Conservation (phyloP, 1,284 basidiomycete species). For the Leccinum pallidistipes region DNA sequence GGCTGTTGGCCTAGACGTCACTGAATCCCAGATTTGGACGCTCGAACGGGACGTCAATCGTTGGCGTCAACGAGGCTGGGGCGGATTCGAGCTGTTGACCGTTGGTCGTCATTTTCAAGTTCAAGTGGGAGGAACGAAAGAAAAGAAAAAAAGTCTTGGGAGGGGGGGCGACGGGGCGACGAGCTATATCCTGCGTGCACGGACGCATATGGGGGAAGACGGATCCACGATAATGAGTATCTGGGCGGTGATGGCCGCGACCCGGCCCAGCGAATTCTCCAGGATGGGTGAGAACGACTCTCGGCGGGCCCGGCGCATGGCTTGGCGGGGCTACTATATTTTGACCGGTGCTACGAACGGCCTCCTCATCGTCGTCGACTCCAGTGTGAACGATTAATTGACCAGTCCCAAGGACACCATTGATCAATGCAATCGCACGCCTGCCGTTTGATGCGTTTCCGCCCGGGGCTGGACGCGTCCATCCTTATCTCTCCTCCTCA, state of each 20-base stretch:
- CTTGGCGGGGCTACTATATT: not conserved
- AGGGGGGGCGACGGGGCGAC: not conserved
- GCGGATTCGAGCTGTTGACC: constrained; percentile 4
- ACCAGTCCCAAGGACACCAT: not conserved
- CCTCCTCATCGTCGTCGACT: not conserved
- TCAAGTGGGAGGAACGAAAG: not conserved
- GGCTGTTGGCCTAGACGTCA: not conserved
- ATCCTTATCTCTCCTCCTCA: not conserved
- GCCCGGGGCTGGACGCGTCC: not conserved
- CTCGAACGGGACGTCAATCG: constrained; percentile 21
- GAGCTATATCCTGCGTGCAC: not conserved
- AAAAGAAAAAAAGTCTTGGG: not conserved
- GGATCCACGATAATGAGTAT: not conserved
- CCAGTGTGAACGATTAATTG: not conserved
- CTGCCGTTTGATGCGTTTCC: not conserved
- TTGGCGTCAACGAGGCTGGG: constrained; percentile 19
- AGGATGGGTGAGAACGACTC: not conserved
- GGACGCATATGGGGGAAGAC: not conserved
- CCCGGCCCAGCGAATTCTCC: not conserved
- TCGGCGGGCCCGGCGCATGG: not conserved
- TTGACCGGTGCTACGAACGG: not conserved
- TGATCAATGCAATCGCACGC: not conserved
- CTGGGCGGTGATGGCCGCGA: not conserved
- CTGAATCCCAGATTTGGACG: not conserved
- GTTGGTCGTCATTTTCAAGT: not conserved